phyloP scores from a whole-genome alignment of 2,329 filamentous ascomycete genomes.

The Diaporthe vexans region DNA sequence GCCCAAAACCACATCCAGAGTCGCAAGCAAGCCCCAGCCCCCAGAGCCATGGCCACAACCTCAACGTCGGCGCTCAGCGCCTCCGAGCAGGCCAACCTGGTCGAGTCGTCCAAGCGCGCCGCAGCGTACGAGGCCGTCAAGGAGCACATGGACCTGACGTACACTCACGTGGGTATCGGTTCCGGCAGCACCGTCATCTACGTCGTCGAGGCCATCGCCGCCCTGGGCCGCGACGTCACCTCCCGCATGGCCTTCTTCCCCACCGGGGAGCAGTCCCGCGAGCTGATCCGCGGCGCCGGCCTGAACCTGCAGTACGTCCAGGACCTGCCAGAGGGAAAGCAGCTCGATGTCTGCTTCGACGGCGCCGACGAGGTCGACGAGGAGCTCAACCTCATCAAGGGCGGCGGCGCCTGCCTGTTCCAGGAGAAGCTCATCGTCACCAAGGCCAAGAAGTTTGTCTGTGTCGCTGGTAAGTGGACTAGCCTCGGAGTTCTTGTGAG shows the following conservation, averaged over 20 bases:
- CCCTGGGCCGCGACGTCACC: slow-evolving; percentile 67
- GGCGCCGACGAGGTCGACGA: slow-evolving; percentile 97
- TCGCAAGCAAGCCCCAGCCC: slow-evolving; percentile 10
- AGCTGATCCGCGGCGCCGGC: slow-evolving; percentile 85
- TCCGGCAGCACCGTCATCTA: slow-evolving; percentile 87
- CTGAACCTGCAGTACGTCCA: slow-evolving; percentile 84
- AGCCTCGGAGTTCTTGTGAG: neutral
- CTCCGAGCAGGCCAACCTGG: slow-evolving; percentile 52
- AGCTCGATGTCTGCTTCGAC: slow-evolving; percentile 93
- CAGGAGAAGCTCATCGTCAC: slow-evolving; percentile 97
- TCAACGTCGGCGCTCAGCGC: slow-evolving; percentile 45
- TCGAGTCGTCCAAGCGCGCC: slow-evolving; percentile 81
- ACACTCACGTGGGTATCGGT: slow-evolving; percentile 81
- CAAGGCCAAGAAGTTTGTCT: slow-evolving; percentile 86
- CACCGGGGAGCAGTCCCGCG: slow-evolving; percentile 91
- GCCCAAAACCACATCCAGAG: neutral
- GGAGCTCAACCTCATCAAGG: slow-evolving; percentile 96
- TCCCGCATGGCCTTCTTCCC: slow-evolving; percentile 86
- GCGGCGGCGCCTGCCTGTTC: slow-evolving; percentile 96
- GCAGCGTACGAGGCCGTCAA: slow-evolving; percentile 81
- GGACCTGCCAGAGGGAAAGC: slow-evolving; percentile 68
- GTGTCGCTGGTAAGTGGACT: slow-evolving; percentile 77
- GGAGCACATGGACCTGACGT: slow-evolving; percentile 76
- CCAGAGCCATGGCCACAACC: slow-evolving; percentile 54
- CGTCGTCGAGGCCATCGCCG: slow-evolving; percentile 84